A percentile compares a stretch with the other conserved stretches of the same genome.
phyloP scores from a whole-genome alignment of 2,329 filamentous ascomycete species.

The Scedosporium boydii region DNA sequence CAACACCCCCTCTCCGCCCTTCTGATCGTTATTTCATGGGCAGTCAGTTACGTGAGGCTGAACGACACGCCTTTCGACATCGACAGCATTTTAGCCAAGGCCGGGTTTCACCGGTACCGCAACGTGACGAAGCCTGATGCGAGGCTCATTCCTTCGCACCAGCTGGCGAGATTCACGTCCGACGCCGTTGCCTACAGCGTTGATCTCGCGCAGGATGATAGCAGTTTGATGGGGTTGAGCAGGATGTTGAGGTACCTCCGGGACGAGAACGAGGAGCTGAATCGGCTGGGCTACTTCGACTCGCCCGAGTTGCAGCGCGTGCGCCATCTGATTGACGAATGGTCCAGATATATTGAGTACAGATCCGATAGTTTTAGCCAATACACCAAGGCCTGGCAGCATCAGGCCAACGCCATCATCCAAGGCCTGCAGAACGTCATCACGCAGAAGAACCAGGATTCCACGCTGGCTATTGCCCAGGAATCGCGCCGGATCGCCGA shows the following conservation, averaged over 20 bases:
- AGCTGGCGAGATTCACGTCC: background rate
- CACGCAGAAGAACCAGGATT: background rate
- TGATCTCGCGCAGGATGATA: background rate
- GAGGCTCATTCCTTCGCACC: background rate
- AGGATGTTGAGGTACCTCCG: background rate
- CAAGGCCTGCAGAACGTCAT: background rate
- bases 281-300: background rate
- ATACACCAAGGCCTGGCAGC: background rate
- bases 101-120: background rate
- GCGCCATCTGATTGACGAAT: background rate
- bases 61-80: background rate
- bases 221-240: background rate
- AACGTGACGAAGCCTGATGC: background rate
- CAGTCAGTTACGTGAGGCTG: background rate
- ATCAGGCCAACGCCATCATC: background rate
- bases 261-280: background rate
- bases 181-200: background rate
- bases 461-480: background rate
- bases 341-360: background rate
- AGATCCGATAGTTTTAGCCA: background rate
- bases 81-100: background rate
- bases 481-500: constrained; percentile 9
- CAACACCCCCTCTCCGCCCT: background rate
- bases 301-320: background rate
- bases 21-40: background rate